A percentile compares a stretch with the other conserved stretches of the same genome.
phyloP scores from a whole-genome alignment of 768 basidiomycete genomes.

The Calocybe gangraenosa region DNA sequence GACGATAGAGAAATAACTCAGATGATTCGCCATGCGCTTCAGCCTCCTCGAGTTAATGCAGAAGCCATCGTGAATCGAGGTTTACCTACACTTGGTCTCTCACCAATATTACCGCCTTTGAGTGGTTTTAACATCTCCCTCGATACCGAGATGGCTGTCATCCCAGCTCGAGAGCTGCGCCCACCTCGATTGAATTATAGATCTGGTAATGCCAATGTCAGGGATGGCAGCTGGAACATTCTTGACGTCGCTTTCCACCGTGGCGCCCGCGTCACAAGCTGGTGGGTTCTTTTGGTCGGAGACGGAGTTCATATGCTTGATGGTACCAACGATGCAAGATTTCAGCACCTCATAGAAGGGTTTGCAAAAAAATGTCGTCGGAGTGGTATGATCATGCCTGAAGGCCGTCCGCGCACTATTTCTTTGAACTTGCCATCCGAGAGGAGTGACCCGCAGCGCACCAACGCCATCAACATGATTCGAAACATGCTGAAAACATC shows the following conservation, averaged over 20 bases:
- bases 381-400: slow-evolving; percentile 55
- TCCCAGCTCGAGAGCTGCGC: slow-evolving; percentile 63
- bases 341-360: slow-evolving; percentile 41
- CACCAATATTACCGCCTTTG: slow-evolving; percentile 31
- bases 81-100: slow-evolving; percentile 49
- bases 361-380: slow-evolving; percentile 52
- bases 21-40: slow-evolving; percentile 73
- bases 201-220: slow-evolving; percentile 37
- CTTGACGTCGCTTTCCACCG: slow-evolving; percentile 63
- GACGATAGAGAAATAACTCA: slow-evolving; percentile 53
- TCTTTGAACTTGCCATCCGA: slow-evolving; percentile 24
- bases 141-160: slow-evolving; percentile 50
- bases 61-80: slow-evolving; percentile 55
- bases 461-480: slow-evolving; percentile 35
- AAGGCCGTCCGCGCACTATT: slow-evolving; percentile 30
- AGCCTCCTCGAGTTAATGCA: slow-evolving; percentile 57
- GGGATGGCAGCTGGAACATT: slow-evolving; percentile 76
- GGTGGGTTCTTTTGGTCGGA: slow-evolving; percentile 65
- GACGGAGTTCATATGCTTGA: slow-evolving; percentile 39
- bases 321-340: slow-evolving; percentile 36
- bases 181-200: slow-evolving; percentile 57
- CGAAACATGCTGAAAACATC: slow-evolving; percentile 31
- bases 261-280: slow-evolving; percentile 46
- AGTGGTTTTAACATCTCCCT: slow-evolving; percentile 58
- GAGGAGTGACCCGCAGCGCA: slow-evolving; percentile 27